phyloP scores from a whole-genome alignment of 1,284 basidiomycete genomes.

The Volvariella volvacea region DNA sequence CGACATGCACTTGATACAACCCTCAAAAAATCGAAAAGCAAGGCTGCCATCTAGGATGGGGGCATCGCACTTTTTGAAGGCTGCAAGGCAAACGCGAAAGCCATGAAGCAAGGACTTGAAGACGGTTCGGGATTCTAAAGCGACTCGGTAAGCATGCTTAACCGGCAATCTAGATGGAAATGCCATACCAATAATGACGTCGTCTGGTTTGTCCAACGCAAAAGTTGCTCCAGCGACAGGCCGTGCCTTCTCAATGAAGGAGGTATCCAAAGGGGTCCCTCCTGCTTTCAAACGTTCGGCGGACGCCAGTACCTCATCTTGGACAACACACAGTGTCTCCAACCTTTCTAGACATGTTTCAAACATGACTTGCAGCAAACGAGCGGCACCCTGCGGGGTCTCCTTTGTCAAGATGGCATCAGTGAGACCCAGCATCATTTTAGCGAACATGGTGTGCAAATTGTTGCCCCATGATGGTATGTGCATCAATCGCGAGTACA shows the following conservation, averaged over 20 bases:
- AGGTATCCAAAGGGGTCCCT: slow-evolving; percentile 34
- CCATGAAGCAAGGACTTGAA: slow-evolving; percentile 90
- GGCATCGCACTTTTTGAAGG: slow-evolving; percentile 77
- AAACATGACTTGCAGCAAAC: slow-evolving; percentile 70
- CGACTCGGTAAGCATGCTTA: not conserved
- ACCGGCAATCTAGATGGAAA: not conserved
- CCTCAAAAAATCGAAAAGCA: slow-evolving; percentile 84
- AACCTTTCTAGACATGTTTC: slow-evolving; percentile 86
- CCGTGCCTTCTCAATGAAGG: slow-evolving; percentile 72
- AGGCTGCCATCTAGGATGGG: slow-evolving; percentile 82
- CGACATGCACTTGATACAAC: slow-evolving; percentile 79
- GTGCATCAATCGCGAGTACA: slow-evolving; percentile 88
- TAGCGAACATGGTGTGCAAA: slow-evolving; percentile 89
- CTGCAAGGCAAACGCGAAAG: slow-evolving; percentile 78
- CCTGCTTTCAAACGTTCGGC: slow-evolving; percentile 46
- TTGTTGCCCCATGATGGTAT: slow-evolving; percentile 79
- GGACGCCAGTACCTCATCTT: slow-evolving; percentile 48
- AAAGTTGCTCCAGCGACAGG: slow-evolving; percentile 72
- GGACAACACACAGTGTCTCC: slow-evolving; percentile 69
- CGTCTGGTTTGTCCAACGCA: slow-evolving; percentile 73
- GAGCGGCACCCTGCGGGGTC: slow-evolving; percentile 57
- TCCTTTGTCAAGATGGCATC: slow-evolving; percentile 81
- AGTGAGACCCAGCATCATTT: slow-evolving; percentile 87
- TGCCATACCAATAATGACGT: slow-evolving; percentile 55
- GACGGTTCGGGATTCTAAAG: slow-evolving; percentile 75